Conservation (phyloP, 2,329 filamentous ascomycete species). For the Alternaria viburni region DNA sequence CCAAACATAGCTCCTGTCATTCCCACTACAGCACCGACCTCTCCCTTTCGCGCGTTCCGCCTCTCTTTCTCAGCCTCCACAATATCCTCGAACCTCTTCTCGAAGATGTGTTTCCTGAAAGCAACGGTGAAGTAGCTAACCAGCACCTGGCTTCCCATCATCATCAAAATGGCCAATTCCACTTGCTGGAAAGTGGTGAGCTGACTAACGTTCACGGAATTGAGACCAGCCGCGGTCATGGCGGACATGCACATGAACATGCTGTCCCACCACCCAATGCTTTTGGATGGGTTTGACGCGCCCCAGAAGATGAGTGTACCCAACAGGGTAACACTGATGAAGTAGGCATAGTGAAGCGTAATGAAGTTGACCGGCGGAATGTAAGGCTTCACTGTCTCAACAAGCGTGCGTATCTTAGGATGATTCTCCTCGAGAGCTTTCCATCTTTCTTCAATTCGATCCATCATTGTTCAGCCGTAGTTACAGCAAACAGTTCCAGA, state of each 20-base stretch:
- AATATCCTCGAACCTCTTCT: conserved; percentile 31
- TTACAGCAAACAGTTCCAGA: conserved; percentile 7
- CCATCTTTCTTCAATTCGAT: conserved; percentile 14
- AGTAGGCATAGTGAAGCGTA: conserved; percentile 31
- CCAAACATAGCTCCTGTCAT: conserved; percentile 33
- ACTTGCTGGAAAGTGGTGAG: conserved; percentile 22
- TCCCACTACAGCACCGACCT: conserved; percentile 24
- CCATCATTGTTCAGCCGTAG: conserved; percentile 11
- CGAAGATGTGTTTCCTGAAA: conserved; percentile 30
- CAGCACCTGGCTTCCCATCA: conserved; percentile 29
- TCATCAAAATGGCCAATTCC: conserved; percentile 28
- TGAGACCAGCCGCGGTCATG: conserved; percentile 22
- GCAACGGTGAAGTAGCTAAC: conserved; percentile 29
- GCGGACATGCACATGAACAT: conserved; percentile 26
- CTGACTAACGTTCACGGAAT: conserved; percentile 30
- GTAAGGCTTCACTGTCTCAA: conserved; percentile 22
- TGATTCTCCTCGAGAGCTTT: conserved; percentile 11
- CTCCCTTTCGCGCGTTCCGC: conserved; percentile 21
- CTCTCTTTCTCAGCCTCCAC: conserved; percentile 27
- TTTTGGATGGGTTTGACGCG: conserved; percentile 24
- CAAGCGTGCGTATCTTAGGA: conserved; percentile 12
- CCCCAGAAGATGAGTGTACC: conserved; percentile 31
- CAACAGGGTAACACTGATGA: conserved; percentile 20
- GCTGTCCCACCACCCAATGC: conserved; percentile 31
- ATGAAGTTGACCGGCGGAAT: conserved; percentile 31